phyloP scores from a whole-genome alignment of 2,329 filamentous ascomycete species.

The Cladosporium sp. region DNA sequence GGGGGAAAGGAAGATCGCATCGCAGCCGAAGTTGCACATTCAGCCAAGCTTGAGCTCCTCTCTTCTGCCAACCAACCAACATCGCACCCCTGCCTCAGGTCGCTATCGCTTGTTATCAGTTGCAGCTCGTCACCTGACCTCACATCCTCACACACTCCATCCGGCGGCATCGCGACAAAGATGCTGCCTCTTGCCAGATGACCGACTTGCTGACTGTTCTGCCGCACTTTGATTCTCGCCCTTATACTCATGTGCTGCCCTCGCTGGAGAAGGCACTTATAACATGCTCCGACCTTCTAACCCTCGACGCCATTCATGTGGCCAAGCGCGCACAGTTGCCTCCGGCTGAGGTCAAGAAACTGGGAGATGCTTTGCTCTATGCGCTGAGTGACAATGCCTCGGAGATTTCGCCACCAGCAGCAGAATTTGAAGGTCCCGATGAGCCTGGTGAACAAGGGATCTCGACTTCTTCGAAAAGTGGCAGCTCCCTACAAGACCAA shows the following conservation, averaged over 20 bases:
- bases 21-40: neutral
- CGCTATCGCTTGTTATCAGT: neutral
- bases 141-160: neutral
- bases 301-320: constrained; percentile 77
- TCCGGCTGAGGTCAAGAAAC: constrained; percentile 73
- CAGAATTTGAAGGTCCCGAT: neutral
- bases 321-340: constrained; percentile 83
- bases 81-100: neutral
- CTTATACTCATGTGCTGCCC: constrained; percentile 73
- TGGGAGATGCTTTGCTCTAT: constrained; percentile 71
- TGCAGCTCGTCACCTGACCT: neutral
- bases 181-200: constrained; percentile 55
- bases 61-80: neutral
- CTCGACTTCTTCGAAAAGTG: constrained; percentile 28
- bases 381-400: constrained; percentile 52
- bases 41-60: constrained; percentile 6
- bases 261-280: constrained; percentile 76
- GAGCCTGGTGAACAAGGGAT: neutral
- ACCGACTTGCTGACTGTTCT: constrained; percentile 82
- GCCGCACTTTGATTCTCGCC: constrained; percentile 71
- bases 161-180: constrained; percentile 23
- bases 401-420: neutral
- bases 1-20: constrained; percentile 22
- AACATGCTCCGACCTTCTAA: constrained; percentile 80
- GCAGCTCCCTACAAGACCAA: constrained; percentile 42